Conservation (phyloP, 2,329 filamentous ascomycete genomes). For the Didymella segeticola region DNA sequence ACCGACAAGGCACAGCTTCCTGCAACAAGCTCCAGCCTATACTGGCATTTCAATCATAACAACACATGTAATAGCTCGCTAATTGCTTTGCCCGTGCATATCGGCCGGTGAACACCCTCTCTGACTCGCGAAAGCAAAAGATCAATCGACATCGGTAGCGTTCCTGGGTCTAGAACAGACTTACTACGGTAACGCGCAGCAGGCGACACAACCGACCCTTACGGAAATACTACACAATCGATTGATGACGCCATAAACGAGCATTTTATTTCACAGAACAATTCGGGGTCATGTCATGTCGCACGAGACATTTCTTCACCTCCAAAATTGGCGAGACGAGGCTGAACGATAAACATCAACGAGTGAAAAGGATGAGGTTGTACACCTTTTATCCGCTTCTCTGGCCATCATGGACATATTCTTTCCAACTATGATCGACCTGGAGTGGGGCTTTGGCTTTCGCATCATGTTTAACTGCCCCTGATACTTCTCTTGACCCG, state of each 20-base stretch:
- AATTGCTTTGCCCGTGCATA: background rate
- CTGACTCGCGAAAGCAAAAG: slow-evolving; percentile 8
- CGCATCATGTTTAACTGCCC: background rate
- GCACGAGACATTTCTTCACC: background rate
- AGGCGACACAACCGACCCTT: background rate
- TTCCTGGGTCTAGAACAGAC: slow-evolving; percentile 12
- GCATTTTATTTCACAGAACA: background rate
- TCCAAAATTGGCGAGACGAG: background rate
- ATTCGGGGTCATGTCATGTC: background rate
- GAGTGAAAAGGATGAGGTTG: background rate
- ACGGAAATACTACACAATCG: background rate
- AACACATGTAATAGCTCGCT: background rate
- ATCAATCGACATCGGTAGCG: slow-evolving; percentile 1
- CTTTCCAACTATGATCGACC: background rate
- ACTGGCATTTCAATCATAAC: slow-evolving; percentile 1
- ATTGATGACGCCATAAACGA: background rate
- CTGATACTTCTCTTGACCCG: background rate
- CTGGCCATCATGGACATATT: background rate
- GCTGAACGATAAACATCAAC: background rate
- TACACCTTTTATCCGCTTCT: background rate
- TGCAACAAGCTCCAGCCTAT: slow-evolving; percentile 1
- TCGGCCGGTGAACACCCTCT: background rate
- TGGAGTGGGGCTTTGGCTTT: background rate
- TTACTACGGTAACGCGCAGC: background rate
- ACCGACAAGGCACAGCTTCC: slow-evolving; percentile 19